Evolutionary conservation across 2,329 filamentous ascomycete species (phyloP), one percentile per base, ranked within the genome.

Genomic region (Metarhizium sp.): DNA sequence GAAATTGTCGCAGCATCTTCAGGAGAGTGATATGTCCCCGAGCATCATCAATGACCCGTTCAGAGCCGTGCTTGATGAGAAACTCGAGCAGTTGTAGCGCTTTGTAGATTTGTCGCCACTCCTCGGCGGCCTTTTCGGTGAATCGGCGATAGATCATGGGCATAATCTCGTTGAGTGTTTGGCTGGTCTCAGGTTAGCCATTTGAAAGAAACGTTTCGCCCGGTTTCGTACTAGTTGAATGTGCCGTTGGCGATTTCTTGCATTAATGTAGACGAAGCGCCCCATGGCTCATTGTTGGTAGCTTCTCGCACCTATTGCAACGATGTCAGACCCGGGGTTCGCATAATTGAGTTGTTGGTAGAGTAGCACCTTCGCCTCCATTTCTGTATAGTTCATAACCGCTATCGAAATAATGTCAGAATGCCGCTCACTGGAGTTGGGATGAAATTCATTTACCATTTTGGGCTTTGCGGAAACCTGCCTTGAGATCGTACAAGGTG

Each of bases 71-170:
- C 78, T 99, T 99, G 74, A 99, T 87, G 36, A 99, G 82, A 67
- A 96, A 95, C 71, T 99, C 92, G 68, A 99, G 86, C 55, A 99
- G 80, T 78, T 97, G 94, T 29, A 99, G 85, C 10, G 90, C 87
- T 78, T 99, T 99, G 81, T 99, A 99, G 68, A 99, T 99, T 72
- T 99, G 94, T 62, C 94, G 84, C 94, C 94, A 99, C 75, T 99
- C 94, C 70, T 99, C 94, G 55, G 94, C 92, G 7, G 91, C 82
- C 78, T 99, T 99, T 71, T 99, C 94, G 58, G 94, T 99, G 73
- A 99, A 99, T 61, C 94, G 89, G 67, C 95, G 94, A 78, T 99
- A 99, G 68, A 99, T 96, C 90, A 99, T 94, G 62, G 94, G 94
- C 94, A 99, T 99, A 69, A 99, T 97, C 73, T 99, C 94, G 73